Conservation (phyloP, 1,139 yeast species). For the Blastobotrys aristatus region DNA sequence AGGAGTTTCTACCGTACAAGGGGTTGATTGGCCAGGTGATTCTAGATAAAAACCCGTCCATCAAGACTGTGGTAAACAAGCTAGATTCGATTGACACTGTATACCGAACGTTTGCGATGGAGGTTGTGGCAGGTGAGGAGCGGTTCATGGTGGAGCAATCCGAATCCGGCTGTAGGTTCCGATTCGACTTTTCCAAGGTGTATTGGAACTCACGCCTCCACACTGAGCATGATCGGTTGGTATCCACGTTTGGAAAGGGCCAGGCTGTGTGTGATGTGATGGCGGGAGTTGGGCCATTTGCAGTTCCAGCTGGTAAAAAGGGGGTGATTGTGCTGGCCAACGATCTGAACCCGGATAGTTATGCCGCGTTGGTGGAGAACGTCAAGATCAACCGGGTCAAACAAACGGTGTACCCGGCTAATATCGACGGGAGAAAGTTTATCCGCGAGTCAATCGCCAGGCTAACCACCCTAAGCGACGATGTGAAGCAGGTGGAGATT, state of each 20-base stretch:
- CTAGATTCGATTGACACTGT: constrained; percentile 79
- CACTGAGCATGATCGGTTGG: constrained; percentile 85
- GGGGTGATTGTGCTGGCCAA: constrained; percentile 79
- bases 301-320: constrained; percentile 91
- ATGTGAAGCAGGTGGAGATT: constrained; percentile 22
- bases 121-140: constrained; percentile 75
- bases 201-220: constrained; percentile 97
- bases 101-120: constrained; percentile 91
- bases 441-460: constrained; percentile 57
- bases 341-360: constrained; percentile 88
- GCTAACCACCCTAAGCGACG: constrained; percentile 37
- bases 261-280: constrained; percentile 90
- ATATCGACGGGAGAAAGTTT: constrained; percentile 79
- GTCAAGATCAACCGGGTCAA: constrained; percentile 58
- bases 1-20: constrained; percentile 81
- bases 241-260: constrained; percentile 48
- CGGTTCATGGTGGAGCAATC: constrained; percentile 77
- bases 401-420: constrained; percentile 56
- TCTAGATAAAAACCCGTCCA: constrained; percentile 72
- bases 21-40: constrained; percentile 82
- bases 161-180: constrained; percentile 82
- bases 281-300: constrained; percentile 99
- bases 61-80: constrained; percentile 92
- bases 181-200: constrained; percentile 85
- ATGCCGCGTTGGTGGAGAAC: constrained; percentile 61